phyloP scores from a whole-genome alignment of 768 basidiomycete genomes.

The Dictyophora rubrovolvata region DNA sequence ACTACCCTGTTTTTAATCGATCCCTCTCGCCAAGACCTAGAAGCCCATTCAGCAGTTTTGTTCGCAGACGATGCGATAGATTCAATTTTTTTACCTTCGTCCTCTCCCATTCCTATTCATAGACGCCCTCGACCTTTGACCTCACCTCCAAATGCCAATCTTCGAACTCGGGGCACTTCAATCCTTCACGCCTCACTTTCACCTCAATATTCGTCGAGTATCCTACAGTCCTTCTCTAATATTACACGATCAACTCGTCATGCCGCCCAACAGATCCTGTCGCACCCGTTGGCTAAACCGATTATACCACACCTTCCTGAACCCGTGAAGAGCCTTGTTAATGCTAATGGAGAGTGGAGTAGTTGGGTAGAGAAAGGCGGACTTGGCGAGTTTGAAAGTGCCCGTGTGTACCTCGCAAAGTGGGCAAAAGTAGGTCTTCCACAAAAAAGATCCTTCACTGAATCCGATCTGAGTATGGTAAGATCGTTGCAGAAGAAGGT shows the following conservation, averaged over 20 bases:
- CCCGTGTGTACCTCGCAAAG: constrained; percentile 87
- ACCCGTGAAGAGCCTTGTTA: constrained; percentile 83
- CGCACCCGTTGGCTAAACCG: constrained; percentile 91
- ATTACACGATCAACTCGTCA: constrained; percentile 89
- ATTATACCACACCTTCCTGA: constrained; percentile 94
- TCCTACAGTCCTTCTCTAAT: constrained; percentile 90
- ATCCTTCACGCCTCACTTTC: constrained; percentile 68
- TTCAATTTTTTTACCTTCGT: constrained; percentile 72
- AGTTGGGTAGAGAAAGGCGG: constrained; percentile 90
- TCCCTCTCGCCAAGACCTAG: constrained; percentile 86
- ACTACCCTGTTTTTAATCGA: constrained; percentile 84
- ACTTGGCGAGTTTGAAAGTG: constrained; percentile 93
- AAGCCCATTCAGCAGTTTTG: constrained; percentile 76
- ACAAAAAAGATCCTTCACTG: constrained; percentile 10
- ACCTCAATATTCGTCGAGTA: constrained; percentile 43
- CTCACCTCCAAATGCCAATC: constrained; percentile 20
- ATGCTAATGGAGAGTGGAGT: constrained; percentile 79
- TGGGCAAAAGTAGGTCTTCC: constrained; percentile 61
- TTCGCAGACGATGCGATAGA: constrained; percentile 85
- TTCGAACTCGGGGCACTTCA: constrained; percentile 53
- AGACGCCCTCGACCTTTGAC: constrained; percentile 62
- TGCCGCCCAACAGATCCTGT: constrained; percentile 89
- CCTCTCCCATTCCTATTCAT: constrained; percentile 79
- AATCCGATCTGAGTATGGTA: background rate
- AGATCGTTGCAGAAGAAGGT: constrained; percentile 92